Evolutionary conservation across 1,139 yeast species (phyloP), one percentile per base, ranked within the genome.

Genomic region (Magnusiomyces fungicola): DNA sequence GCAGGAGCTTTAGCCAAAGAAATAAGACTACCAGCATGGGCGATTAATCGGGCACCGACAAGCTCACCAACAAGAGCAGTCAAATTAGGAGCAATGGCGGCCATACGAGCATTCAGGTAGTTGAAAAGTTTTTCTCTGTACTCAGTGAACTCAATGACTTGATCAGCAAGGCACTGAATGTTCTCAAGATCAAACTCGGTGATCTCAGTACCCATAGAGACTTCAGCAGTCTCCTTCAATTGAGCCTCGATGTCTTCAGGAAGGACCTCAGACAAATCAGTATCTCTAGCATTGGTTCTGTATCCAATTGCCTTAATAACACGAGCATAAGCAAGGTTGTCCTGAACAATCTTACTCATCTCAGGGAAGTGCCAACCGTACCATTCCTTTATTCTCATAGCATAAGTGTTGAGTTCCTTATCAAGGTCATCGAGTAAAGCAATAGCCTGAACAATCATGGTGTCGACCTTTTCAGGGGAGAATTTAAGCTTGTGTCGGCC

Each of bases 331-430:
- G 64, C 65, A 36, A 52, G 51, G 30, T 90, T 90, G 74, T 92
- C 98, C 60, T 88, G 83, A 56, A 89, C 92, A 69, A 92, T 79
- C 74, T 88, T 89, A 61, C 97, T 96, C 75, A 92, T 81, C 74
- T 92, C 98, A 52, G 98, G 98, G 81, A 92, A 92, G 71, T 92
- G 98, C 98, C 98, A 92, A 60, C 97, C 97, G 72, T 92, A 92
- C 98, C 98, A 92, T 74, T 92, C 98, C 78, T 92, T 92, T 66
- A 87, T 90, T 76, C 98, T 83, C 98, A 92, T 92, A 56, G 97
- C 92, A 70, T 86, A 92, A 52, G 97, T 92, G 74, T 92, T 92
- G 69, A 92, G 81, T 67, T 92, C 98, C 74, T 92, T 92, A 73
- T 92, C 98, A 61, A 92, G 80, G 69, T 94, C 96, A 69, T 92